Evolutionary conservation across 73 alveolate genomes (phyloP).

Genomic region (Diophrys sp.): DNA sequence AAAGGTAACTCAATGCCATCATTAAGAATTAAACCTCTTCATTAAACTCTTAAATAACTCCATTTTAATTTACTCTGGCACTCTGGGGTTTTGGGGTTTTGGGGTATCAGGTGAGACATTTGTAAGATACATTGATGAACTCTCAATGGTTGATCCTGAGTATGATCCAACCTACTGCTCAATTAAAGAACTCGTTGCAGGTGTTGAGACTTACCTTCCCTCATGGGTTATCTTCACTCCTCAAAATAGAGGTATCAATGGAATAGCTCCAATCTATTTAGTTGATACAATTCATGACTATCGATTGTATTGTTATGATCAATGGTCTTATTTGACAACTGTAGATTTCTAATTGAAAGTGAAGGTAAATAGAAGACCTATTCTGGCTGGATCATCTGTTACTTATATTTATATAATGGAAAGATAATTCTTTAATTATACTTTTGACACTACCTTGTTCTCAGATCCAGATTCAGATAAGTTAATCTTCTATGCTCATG

Average conservation of each 20-base stretch:
- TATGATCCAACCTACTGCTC: background rate
- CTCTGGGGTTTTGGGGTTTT: no score
- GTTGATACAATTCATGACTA: background rate
- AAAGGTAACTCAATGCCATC: no score
- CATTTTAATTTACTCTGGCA: no score
- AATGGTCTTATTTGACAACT: background rate
- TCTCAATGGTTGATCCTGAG: background rate
- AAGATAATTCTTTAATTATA: background rate
- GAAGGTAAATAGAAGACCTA: background rate
- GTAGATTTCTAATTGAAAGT: background rate
- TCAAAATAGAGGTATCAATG: background rate
- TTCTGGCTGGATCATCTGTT: background rate
- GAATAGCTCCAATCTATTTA: background rate
- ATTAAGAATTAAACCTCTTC: no score
- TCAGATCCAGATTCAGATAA: background rate
- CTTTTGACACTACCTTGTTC: background rate
- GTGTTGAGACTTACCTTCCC: background rate
- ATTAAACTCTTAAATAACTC: no score
- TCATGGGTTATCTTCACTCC: background rate
- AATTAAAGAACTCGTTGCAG: background rate
- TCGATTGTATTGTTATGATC: background rate
- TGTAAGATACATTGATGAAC: background rate
- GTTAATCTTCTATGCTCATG: background rate
- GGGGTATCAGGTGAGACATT: background rate
- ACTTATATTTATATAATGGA: background rate